Percentiles rank a stretch among this genome's conserved stretches.
phyloP scores from a whole-genome alignment of 176 grass and related monocot genomes.

The Puya raimondii region DNA sequence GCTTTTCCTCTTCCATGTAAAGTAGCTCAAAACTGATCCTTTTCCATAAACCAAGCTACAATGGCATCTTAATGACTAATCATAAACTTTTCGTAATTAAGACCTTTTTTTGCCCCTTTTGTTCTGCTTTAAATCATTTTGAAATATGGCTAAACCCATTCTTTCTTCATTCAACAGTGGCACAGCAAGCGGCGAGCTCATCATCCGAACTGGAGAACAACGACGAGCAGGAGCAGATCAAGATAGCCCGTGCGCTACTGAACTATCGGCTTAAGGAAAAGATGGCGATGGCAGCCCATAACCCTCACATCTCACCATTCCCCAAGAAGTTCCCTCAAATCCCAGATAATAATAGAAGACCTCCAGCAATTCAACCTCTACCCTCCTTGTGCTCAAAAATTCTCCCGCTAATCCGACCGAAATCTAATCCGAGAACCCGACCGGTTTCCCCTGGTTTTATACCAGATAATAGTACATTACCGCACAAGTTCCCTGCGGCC shows the following conservation, averaged over 20 bases:
- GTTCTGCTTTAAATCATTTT: background rate
- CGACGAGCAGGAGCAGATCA: slow-evolving; percentile 95
- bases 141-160: slow-evolving; percentile 19
- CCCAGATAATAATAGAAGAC: slow-evolving; percentile 32
- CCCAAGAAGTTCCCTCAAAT: slow-evolving; percentile 94
- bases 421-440: slow-evolving; percentile 53
- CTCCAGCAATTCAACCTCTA: slow-evolving; percentile 41
- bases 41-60: background rate
- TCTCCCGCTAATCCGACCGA: slow-evolving; percentile 77
- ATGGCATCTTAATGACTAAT: background rate
- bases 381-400: slow-evolving; percentile 81
- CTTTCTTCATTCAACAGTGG: slow-evolving; percentile 45
- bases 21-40: background rate
- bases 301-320: slow-evolving; percentile 75
- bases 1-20: background rate
- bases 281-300: slow-evolving; percentile 77
- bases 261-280: slow-evolving; percentile 91
- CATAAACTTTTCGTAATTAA: background rate
- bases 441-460: slow-evolving; percentile 28
- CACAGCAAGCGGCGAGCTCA: slow-evolving; percentile 48
- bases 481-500: slow-evolving; percentile 57
- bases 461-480: slow-evolving; percentile 22
- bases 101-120: background rate
- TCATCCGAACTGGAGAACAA: slow-evolving; percentile 73
- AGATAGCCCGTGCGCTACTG: slow-evolving; percentile 87